phyloP scores from a whole-genome alignment of 2,329 filamentous ascomycete genomes.

The Ilyonectria mors-panacis region DNA sequence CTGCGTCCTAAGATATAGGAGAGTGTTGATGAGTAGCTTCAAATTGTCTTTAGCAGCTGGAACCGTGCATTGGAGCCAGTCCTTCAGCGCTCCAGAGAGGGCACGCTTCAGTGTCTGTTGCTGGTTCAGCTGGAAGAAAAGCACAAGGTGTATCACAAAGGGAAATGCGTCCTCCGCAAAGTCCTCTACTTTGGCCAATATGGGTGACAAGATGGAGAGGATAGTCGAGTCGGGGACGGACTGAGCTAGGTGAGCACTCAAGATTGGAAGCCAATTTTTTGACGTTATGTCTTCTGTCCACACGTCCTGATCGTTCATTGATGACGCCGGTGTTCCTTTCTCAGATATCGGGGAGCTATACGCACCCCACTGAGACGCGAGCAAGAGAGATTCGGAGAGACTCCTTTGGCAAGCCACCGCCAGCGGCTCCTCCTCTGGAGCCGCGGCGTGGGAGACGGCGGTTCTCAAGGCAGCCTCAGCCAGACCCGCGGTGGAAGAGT shows the following conservation, averaged over 20 bases:
- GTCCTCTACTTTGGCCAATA: slow-evolving; percentile 75
- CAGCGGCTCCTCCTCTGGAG: slow-evolving; percentile 63
- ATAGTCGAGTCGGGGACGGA: slow-evolving; percentile 75
- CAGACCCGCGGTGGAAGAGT: slow-evolving; percentile 69
- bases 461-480: slow-evolving; percentile 73
- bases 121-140: slow-evolving; percentile 77
- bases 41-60: slow-evolving; percentile 71
- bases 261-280: slow-evolving; percentile 71
- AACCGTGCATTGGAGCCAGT: slow-evolving; percentile 69
- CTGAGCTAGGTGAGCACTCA: slow-evolving; percentile 74
- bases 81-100: slow-evolving; percentile 76
- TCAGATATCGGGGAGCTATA: slow-evolving; percentile 72
- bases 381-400: slow-evolving; percentile 66
- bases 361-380: slow-evolving; percentile 70
- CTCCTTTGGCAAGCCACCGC: slow-evolving; percentile 66
- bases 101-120: slow-evolving; percentile 71
- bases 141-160: slow-evolving; percentile 86
- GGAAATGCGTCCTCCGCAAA: slow-evolving; percentile 85
- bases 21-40: slow-evolving; percentile 80
- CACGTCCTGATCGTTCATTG: slow-evolving; percentile 39
- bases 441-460: slow-evolving; percentile 68
- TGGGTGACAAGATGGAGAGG: slow-evolving; percentile 76
- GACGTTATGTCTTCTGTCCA: slow-evolving; percentile 60
- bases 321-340: slow-evolving; percentile 24
- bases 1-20: slow-evolving; percentile 92